These are phyloP conservation scores for Termitomyces sp. DNA, from an alignment of 768 basidiomycete genomes.

Conservation along the genomic window DNA sequence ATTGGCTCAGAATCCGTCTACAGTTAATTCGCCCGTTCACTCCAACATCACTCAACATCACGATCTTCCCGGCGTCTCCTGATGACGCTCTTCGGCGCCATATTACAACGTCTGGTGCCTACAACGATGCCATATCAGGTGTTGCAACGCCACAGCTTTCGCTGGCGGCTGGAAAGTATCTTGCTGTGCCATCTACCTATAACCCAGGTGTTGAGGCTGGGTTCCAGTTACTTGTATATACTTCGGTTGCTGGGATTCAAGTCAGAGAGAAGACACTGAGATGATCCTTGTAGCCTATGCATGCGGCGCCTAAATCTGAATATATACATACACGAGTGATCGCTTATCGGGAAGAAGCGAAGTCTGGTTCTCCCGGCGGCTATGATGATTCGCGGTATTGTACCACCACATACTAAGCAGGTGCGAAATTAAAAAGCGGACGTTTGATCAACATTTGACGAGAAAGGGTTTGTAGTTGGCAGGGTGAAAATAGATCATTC, in stretches of 20 bases:
- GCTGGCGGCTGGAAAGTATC: constrained; percentile 63
- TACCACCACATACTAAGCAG: too few relatives aligned
- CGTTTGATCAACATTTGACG: too few relatives aligned
- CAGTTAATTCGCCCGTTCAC: constrained; percentile 50
- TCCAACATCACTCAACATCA: constrained; percentile 53
- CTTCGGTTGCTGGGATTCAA: constrained; percentile 32
- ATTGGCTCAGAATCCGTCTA: constrained; percentile 56
- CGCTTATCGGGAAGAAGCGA: not conserved
- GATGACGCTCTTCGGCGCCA: constrained; percentile 33
- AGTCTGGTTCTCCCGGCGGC: too few relatives aligned
- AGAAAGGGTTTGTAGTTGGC: too few relatives aligned
- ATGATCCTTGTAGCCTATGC: not conserved
- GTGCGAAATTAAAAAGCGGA: too few relatives aligned
- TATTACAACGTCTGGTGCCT: constrained; percentile 74
- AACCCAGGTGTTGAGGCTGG: constrained; percentile 49
- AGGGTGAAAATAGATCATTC: too few relatives aligned
- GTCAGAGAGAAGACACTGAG: constrained; percentile 14
- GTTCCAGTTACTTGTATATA: constrained; percentile 65
- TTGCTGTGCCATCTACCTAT: constrained; percentile 73
- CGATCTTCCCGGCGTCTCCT: constrained; percentile 43
- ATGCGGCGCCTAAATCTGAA: not conserved
- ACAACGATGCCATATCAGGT: constrained; percentile 72
- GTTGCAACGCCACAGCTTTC: constrained; percentile 55
- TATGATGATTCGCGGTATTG: too few relatives aligned
- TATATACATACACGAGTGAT: not conserved